Conservation (phyloP, 2,329 filamentous ascomycete species). For the Claviceps africana region DNA sequence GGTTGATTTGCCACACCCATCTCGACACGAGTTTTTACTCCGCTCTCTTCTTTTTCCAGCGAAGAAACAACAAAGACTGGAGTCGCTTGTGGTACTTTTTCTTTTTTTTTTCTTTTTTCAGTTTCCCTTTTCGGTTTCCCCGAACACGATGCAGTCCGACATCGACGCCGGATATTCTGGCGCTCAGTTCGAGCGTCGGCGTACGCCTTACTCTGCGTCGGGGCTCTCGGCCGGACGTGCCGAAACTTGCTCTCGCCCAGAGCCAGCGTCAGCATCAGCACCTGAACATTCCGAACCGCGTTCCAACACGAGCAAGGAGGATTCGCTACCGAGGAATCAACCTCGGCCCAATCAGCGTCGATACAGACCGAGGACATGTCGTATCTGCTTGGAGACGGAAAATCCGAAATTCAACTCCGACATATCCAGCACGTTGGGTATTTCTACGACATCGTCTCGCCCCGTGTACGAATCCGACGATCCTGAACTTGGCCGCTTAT, state of each 20-base stretch:
- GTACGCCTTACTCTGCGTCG: constrained; percentile 3
- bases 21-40: not conserved
- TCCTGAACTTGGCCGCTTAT: constrained; percentile 57
- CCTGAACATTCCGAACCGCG: not conserved
- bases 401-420: constrained; percentile 32
- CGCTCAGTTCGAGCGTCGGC: not conserved
- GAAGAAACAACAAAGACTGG: not conserved
- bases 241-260: constrained; percentile 1
- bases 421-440: constrained; percentile 17
- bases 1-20: constrained; percentile 1
- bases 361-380: constrained; percentile 64
- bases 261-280: not conserved
- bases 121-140: no score
- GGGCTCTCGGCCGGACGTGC: not conserved
- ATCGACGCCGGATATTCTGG: constrained; percentile 14
- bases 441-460: constrained; percentile 19
- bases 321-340: constrained; percentile 6
- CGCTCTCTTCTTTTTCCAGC: not conserved
- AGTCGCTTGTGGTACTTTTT: not conserved
- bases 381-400: constrained; percentile 71
- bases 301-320: not conserved
- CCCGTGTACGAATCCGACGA: constrained; percentile 59
- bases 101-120: not conserved
- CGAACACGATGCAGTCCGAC: constrained; percentile 14
- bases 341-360: constrained; percentile 19